phyloP scores from a whole-genome alignment of 768 basidiomycete genomes.

The Dentipellis fragilis region DNA sequence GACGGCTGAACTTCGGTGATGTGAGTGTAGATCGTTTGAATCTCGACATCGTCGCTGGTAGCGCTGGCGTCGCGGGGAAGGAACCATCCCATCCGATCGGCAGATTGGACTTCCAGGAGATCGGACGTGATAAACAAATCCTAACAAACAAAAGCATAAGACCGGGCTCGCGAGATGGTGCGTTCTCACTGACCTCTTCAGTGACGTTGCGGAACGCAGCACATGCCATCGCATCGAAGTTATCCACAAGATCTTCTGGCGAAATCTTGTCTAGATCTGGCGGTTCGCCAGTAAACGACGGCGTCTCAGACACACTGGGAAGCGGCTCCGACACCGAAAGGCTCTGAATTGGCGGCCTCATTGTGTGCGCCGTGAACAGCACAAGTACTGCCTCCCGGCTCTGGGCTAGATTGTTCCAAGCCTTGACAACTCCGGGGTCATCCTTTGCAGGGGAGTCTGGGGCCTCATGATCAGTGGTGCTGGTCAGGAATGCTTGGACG shows the following conservation, averaged over 20 bases:
- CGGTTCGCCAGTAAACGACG: constrained; percentile 23
- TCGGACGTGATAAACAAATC: constrained; percentile 73
- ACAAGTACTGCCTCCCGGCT: background rate
- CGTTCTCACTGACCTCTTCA: constrained; percentile 46
- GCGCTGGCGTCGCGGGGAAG: constrained; percentile 41
- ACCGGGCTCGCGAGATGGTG: background rate
- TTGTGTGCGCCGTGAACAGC: constrained; percentile 6
- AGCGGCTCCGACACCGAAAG: background rate
- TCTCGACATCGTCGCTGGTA: constrained; percentile 56
- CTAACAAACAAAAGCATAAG: constrained; percentile 25
- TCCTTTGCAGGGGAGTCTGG: constrained; percentile 20
- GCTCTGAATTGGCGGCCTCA: constrained; percentile 6
- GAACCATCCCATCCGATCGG: constrained; percentile 78
- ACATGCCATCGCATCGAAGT: constrained; percentile 64
- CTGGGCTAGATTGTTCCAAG: constrained; percentile 3
- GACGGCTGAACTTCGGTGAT: constrained; percentile 68
- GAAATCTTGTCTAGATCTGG: constrained; percentile 56
- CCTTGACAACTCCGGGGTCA: constrained; percentile 4
- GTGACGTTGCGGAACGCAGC: constrained; percentile 70
- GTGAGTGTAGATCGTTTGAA: constrained; percentile 70
- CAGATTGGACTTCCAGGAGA: constrained; percentile 70
- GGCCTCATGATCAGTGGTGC: constrained; percentile 40
- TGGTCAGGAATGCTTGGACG: constrained; percentile 50
- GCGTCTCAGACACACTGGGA: background rate
- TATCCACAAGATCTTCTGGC: constrained; percentile 67